phyloP scores from a whole-genome alignment of 192 early-diverging fungal genomes.

The Backusella psychrophila region DNA sequence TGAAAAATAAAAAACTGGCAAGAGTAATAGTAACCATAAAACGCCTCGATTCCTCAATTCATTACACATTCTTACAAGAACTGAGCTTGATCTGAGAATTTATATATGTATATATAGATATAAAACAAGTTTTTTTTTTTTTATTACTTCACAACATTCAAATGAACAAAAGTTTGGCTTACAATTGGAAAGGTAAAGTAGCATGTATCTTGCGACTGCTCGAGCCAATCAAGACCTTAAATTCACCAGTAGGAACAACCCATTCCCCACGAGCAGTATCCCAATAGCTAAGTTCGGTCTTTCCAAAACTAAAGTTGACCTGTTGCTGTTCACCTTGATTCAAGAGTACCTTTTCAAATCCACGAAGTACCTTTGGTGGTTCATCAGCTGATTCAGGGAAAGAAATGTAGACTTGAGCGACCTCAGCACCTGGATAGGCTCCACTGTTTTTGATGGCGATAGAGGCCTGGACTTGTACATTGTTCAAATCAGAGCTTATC shows the following conservation, averaged over 20 bases:
- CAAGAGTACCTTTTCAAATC: slow-evolving; percentile 32
- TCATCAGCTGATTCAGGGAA: slow-evolving; percentile 42
- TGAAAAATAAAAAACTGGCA: too few relatives aligned
- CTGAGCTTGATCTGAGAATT: too few relatives aligned
- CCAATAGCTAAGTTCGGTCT: slow-evolving; percentile 48
- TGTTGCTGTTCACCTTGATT: background rate
- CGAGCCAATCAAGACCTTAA: slow-evolving; percentile 1
- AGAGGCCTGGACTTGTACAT: slow-evolving; percentile 24
- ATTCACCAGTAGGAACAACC: slow-evolving; percentile 7
- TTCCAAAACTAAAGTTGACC: slow-evolving; percentile 40
- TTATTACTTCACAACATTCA: too few relatives aligned
- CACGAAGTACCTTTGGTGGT: slow-evolving; percentile 36
- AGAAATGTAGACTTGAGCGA: slow-evolving; percentile 35
- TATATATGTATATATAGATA: too few relatives aligned
- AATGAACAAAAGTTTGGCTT: background rate
- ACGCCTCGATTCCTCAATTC: too few relatives aligned
- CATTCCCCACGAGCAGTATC: slow-evolving; percentile 18
- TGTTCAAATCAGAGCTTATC: background rate
- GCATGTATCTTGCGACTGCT: slow-evolving; percentile 12
- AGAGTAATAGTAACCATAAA: too few relatives aligned
- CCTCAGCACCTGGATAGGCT: slow-evolving; percentile 25
- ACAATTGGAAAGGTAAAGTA: background rate
- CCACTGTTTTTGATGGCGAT: slow-evolving; percentile 36
- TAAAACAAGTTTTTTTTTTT: too few relatives aligned
- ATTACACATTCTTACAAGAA: too few relatives aligned